These are phyloP conservation scores for Trichoderma sp. DNA, from an alignment of 2,329 filamentous ascomycete species.

Conservation along the genomic window DNA sequence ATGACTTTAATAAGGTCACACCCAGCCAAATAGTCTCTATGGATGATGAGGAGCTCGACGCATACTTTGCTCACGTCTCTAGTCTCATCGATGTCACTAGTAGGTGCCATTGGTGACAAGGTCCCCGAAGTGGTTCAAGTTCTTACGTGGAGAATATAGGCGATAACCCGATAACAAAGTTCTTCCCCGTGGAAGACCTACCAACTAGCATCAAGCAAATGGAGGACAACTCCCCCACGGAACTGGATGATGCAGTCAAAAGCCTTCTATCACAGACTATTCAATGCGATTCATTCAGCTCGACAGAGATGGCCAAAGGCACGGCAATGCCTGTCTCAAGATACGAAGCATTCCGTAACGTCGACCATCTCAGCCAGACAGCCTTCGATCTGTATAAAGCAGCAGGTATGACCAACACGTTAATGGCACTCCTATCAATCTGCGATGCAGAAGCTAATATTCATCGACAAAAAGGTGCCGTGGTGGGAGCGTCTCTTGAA, in stretches of 20 bases:
- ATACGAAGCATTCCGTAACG: slow-evolving; percentile 41
- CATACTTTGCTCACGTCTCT: slow-evolving; percentile 59
- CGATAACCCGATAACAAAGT: slow-evolving; percentile 38
- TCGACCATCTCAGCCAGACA: slow-evolving; percentile 39
- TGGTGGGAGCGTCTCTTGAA: slow-evolving; percentile 42
- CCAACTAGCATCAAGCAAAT: slow-evolving; percentile 26
- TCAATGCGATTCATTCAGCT: background rate
- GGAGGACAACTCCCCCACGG: slow-evolving; percentile 35
- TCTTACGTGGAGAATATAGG: slow-evolving; percentile 30
- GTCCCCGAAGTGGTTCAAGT: background rate
- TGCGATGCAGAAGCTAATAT: background rate
- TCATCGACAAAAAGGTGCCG: slow-evolving; percentile 34
- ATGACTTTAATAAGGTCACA: slow-evolving; percentile 56
- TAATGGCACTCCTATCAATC: background rate
- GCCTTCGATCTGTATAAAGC: slow-evolving; percentile 42
- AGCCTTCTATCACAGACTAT: slow-evolving; percentile 34
- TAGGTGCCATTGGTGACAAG: slow-evolving; percentile 31
- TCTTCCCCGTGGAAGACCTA: slow-evolving; percentile 42
- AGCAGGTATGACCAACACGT: slow-evolving; percentile 36
- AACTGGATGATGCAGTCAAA: slow-evolving; percentile 34
- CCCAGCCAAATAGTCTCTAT: slow-evolving; percentile 67
- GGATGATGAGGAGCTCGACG: slow-evolving; percentile 62
- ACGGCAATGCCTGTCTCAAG: background rate
- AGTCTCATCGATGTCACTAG: slow-evolving; percentile 42
- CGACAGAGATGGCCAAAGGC: slow-evolving; percentile 8